These are phyloP conservation scores for Metroxylon sagu DNA, from an alignment of 176 grass and related monocot species.

Conservation along the genomic window DNA sequence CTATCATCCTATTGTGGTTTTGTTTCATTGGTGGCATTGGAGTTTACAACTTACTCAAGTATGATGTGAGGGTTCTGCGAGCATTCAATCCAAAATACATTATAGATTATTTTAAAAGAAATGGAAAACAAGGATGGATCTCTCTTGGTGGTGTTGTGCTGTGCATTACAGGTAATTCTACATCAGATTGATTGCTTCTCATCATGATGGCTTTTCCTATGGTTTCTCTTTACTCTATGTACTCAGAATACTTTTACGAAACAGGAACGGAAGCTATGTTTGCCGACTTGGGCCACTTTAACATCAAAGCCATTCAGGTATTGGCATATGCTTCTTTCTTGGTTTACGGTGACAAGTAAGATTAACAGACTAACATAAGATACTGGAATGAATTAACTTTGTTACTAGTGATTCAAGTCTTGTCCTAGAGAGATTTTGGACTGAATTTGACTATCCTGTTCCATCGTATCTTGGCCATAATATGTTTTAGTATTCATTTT, in stretches of 20 bases:
- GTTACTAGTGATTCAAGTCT: too few species aligned
- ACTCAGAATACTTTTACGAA: slow-evolving; percentile 4
- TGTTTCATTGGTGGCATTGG: slow-evolving; percentile 51
- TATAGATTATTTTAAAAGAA: slow-evolving; percentile 61
- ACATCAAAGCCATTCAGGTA: slow-evolving; percentile 60
- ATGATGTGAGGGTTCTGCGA: slow-evolving; percentile 39
- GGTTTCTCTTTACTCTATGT: neutral
- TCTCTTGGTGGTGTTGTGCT: slow-evolving; percentile 69
- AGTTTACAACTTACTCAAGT: slow-evolving; percentile 50
- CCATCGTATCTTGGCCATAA: too few species aligned
- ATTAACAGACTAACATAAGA: too few species aligned
- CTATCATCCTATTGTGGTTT: slow-evolving; percentile 58
- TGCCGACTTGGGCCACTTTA: slow-evolving; percentile 77
- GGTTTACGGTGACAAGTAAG: too few species aligned
- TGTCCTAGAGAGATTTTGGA: too few species aligned
- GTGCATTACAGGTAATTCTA: slow-evolving; percentile 61
- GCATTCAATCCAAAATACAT: slow-evolving; percentile 68
- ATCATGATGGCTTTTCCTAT: slow-evolving; percentile 2
- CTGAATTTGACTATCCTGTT: too few species aligned
- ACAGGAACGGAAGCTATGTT: slow-evolving; percentile 83
- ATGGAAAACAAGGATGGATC: slow-evolving; percentile 59
- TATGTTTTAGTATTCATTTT: too few species aligned
- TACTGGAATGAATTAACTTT: too few species aligned
- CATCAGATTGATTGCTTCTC: neutral
- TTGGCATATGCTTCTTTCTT: neutral